These are phyloP conservation scores for Eremochloa ophiuroides DNA, from an alignment of 176 grass and related monocot genomes.

Conservation along the genomic window DNA sequence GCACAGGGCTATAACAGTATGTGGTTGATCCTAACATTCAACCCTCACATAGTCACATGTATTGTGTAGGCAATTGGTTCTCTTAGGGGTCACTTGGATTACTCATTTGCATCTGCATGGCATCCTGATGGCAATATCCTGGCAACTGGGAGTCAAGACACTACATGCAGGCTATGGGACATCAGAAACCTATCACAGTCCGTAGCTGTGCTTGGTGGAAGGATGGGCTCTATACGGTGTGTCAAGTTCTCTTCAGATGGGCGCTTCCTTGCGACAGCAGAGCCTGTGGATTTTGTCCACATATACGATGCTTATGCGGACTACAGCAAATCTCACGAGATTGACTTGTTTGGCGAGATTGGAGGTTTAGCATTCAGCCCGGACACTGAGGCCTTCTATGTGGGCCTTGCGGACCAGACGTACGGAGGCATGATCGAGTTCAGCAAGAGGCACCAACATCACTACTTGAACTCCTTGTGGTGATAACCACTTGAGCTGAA, in stretches of 20 bases:
- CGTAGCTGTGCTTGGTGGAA: conserved; percentile 66
- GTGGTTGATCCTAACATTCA: background rate
- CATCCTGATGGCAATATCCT: conserved; percentile 64
- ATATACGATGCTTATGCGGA: conserved; percentile 53
- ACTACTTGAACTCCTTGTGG: conserved; percentile 56
- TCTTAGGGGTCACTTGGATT: conserved; percentile 74
- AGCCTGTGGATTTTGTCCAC: conserved; percentile 86
- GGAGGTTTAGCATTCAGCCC: conserved; percentile 83
- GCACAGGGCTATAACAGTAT: background rate
- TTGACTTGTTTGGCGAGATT: conserved; percentile 86
- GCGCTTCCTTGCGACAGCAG: conserved; percentile 71
- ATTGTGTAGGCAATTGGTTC: conserved; percentile 49
- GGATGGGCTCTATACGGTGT: conserved; percentile 69
- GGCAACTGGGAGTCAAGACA: conserved; percentile 91
- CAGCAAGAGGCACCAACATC: conserved; percentile 47
- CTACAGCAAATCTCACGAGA: conserved; percentile 63
- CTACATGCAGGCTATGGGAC: conserved; percentile 89
- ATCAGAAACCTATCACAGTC: conserved; percentile 74
- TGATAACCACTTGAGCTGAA: conserved; percentile 8
- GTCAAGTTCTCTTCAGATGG: conserved; percentile 81
- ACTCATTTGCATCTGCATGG: conserved; percentile 91
- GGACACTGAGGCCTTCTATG: conserved; percentile 58
- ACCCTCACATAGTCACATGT: background rate
- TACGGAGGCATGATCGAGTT: conserved; percentile 83
- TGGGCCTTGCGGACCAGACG: conserved; percentile 70